Conservation (phyloP, 768 basidiomycete genomes). For the Russula emetica region DNA sequence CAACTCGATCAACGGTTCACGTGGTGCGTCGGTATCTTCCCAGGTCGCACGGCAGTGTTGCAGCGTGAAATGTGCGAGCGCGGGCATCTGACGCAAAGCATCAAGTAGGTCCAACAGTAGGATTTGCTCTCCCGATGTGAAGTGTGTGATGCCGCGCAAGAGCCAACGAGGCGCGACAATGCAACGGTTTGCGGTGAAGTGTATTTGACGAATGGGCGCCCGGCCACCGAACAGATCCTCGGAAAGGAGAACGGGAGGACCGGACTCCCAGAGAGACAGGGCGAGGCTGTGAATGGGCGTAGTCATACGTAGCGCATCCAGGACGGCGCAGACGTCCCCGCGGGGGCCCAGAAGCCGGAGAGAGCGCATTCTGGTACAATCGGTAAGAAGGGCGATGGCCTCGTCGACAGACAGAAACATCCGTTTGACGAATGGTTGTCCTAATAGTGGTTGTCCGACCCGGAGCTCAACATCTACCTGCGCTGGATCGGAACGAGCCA, state of each 20-base stretch:
- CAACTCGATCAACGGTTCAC: constrained; percentile 1
- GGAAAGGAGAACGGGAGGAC: constrained; percentile 14
- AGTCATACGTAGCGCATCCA: constrained; percentile 2
- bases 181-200: constrained; percentile 12
- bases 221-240: constrained; percentile 17
- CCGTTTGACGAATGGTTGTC: constrained; percentile 1
- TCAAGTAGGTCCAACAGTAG: not conserved
- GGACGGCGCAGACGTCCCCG: constrained; percentile 8
- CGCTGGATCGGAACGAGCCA: constrained; percentile 15
- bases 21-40: constrained; percentile 1
- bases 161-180: constrained; percentile 13
- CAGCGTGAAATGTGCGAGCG: constrained; percentile 11
- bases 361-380: constrained; percentile 18
- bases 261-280: constrained; percentile 10
- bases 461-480: constrained; percentile 17
- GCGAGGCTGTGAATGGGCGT: constrained; percentile 13
- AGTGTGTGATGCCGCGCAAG: constrained; percentile 19
- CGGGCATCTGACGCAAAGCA: constrained; percentile 18
- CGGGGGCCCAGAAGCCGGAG: constrained; percentile 13
- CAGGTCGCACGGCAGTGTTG: constrained; percentile 15
- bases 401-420: constrained; percentile 7
- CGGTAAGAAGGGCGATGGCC: constrained; percentile 15
- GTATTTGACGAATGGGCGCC: constrained; percentile 13
- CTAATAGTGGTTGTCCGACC: constrained; percentile 10
- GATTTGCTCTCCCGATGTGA: constrained; percentile 22